Percentiles rank a stretch among this genome's conserved stretches.
Conservation (phyloP, 1,284 basidiomycete genomes). For the Nidula niveotomentosa region DNA sequence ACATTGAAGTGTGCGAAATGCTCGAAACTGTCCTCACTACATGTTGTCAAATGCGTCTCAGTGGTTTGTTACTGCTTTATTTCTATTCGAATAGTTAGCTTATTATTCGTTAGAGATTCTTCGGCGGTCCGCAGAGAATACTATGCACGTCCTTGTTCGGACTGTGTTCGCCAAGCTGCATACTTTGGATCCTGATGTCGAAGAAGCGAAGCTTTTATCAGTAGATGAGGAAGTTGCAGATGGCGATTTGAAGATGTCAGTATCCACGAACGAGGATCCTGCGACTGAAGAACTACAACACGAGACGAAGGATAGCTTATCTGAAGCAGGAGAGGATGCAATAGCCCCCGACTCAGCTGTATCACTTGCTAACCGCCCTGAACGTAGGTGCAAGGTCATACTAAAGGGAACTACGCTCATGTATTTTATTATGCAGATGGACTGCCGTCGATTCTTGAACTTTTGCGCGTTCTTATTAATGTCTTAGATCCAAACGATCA, state of each 20-base stretch:
- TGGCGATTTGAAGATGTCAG: slow-evolving; percentile 61
- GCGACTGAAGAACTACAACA: too few species aligned
- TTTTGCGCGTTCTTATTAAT: slow-evolving; percentile 93
- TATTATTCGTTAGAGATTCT: slow-evolving; percentile 67
- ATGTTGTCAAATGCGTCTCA: slow-evolving; percentile 94
- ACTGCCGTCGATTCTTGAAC: slow-evolving; percentile 90
- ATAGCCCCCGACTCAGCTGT: slow-evolving; percentile 5
- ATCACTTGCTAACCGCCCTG: slow-evolving; percentile 27
- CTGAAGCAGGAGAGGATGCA: background rate
- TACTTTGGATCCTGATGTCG: slow-evolving; percentile 59
- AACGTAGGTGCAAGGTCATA: slow-evolving; percentile 37
- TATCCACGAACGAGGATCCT: slow-evolving; percentile 26
- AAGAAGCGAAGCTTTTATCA: slow-evolving; percentile 62
- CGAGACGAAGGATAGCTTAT: background rate
- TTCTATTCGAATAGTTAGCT: slow-evolving; percentile 6
- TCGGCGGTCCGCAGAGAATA: slow-evolving; percentile 91
- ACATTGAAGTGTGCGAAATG: slow-evolving; percentile 97
- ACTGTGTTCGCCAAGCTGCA: slow-evolving; percentile 80
- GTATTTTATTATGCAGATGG: slow-evolving; percentile 57
- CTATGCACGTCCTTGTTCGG: slow-evolving; percentile 87
- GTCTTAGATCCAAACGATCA: slow-evolving; percentile 94
- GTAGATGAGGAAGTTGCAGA: slow-evolving; percentile 48
- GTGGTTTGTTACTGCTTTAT: slow-evolving; percentile 61
- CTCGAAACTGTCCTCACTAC: slow-evolving; percentile 97
- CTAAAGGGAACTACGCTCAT: background rate